Base-by-base conservation (phyloP, 2,329 filamentous ascomycete genomes). In the Polychaeton citri region DNA sequence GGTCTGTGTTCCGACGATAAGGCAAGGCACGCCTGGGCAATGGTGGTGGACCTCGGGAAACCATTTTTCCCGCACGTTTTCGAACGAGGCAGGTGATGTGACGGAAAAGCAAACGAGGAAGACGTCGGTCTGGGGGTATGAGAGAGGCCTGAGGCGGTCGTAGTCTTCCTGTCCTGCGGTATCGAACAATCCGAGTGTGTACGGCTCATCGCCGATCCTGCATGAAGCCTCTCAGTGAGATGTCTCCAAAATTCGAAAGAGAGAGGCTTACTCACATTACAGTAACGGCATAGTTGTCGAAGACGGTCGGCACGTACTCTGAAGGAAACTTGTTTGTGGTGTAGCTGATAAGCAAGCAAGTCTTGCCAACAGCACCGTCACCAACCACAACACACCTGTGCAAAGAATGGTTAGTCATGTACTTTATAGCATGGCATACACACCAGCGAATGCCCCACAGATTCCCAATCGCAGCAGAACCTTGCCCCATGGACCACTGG, bases 291-390 rank as follows among this genome's bases (percentile, higher is more conserved):
- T 98, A 98, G 68, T 98, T 98, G 65, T 98, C 90, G 64, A 98
- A 98, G 46, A 98, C 90, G 19, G 90, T 98, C 35, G 90, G 90
- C 40, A 98, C 90, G 63, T 98, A 98, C 87, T 98, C 90, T 54
- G 87, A 95, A 21, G 90, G 90, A 63, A 98, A 98, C 57, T 96
- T 96, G 74, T 98, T 98, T 46, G 90, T 98, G 47, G 90, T 98
- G 67, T 98, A 98, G 61, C 85, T 93, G 68, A 98, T 98, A 59
- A 98, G 77, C 47, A 98, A 77, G 67, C 90, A 98, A 49, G 90
- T 98, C 74, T 98, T 98, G 63, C 90, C 90, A 51, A 98, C 90
- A 48, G 90, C 90, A 87, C 90, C 90, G 65, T 98, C 90, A 61
- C 90, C 90, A 55, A 98, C 90, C 52, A 98, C 90, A 56, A 98